These are phyloP conservation scores for Lagenaria siceraria DNA, from an alignment of 306 rosid genomes.

Conservation along the genomic window DNA sequence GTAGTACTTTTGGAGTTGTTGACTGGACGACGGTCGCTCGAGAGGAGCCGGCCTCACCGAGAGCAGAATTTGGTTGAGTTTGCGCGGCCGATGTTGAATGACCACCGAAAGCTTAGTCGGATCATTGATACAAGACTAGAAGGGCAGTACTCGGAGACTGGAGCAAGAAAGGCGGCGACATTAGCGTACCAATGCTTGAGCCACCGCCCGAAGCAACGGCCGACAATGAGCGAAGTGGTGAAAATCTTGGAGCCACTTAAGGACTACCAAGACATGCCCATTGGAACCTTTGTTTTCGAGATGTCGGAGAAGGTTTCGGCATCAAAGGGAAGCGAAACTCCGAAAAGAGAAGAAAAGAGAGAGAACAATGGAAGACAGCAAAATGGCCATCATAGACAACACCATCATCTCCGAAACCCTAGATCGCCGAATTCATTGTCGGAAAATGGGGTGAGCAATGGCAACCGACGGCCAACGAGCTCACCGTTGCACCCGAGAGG, in stretches of 20 bases:
- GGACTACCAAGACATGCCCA: constrained; percentile 51
- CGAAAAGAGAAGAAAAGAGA: constrained; percentile 20
- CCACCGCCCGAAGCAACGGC: constrained; percentile 72
- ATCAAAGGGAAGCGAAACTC: constrained; percentile 15
- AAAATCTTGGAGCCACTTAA: constrained; percentile 58
- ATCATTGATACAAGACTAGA: constrained; percentile 83
- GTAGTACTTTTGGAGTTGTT: constrained; percentile 67
- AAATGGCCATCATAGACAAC: constrained; percentile 4
- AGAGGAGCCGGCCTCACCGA: constrained; percentile 46
- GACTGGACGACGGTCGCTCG: constrained; percentile 74
- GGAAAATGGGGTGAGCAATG: constrained; percentile 9
- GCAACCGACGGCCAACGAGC: constrained; percentile 19
- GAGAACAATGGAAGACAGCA: constrained; percentile 14
- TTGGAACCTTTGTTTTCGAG: constrained; percentile 63
- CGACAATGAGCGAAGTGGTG: constrained; percentile 62
- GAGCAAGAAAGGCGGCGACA: constrained; percentile 77
- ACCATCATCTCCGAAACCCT: constrained; percentile 14
- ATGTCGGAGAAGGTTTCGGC: constrained; percentile 23
- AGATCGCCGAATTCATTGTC: constrained; percentile 25
- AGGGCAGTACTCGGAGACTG: constrained; percentile 68
- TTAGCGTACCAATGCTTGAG: constrained; percentile 83
- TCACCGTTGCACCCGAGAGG: constrained; percentile 29
- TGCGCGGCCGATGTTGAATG: constrained; percentile 68
- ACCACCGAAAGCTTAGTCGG: constrained; percentile 33
- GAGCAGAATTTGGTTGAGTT: constrained; percentile 77